A percentile compares a stretch with the other conserved stretches of the same genome.
Evolutionary conservation across 192 early-diverging fungal species (phyloP).

Genomic region (Helicostylum pulchrum): DNA sequence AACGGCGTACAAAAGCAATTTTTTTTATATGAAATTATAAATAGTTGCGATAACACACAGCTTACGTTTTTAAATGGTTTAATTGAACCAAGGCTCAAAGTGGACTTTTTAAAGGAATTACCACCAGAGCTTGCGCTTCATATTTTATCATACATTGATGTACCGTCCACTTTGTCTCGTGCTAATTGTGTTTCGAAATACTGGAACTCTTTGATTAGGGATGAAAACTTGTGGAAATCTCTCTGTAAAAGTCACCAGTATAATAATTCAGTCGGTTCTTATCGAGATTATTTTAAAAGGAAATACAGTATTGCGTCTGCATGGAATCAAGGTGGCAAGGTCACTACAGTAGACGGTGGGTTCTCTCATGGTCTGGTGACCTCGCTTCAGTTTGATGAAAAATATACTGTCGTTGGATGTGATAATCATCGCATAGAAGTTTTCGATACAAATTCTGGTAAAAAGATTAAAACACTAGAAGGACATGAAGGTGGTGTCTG

Average conservation of each 20-base stretch:
- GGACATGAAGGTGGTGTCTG: slow-evolving; percentile 96
- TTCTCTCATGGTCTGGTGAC: slow-evolving; percentile 71
- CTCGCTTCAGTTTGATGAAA: slow-evolving; percentile 90
- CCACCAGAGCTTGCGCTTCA: slow-evolving; percentile 76
- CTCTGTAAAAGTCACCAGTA: slow-evolving; percentile 37
- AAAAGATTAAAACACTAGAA: slow-evolving; percentile 63
- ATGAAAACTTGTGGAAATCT: slow-evolving; percentile 43
- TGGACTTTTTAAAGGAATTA: slow-evolving; percentile 84
- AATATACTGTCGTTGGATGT: slow-evolving; percentile 89
- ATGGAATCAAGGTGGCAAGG: slow-evolving; percentile 48
- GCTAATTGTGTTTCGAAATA: slow-evolving; percentile 65
- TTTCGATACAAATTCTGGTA: slow-evolving; percentile 80
- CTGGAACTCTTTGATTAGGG: slow-evolving; percentile 48
- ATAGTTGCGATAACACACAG: slow-evolving; percentile 45
- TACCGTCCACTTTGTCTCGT: slow-evolving; percentile 69
- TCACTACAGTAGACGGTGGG: slow-evolving; percentile 20
- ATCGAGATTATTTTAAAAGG: slow-evolving; percentile 55
- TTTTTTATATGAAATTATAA: slow-evolving; percentile 45
- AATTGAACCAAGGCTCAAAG: slow-evolving; percentile 66
- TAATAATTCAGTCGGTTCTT: slow-evolving; percentile 29
- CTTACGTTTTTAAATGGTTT: slow-evolving; percentile 45
- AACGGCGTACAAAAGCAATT: slow-evolving; percentile 30
- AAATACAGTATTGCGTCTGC: slow-evolving; percentile 47
- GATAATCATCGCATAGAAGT: slow-evolving; percentile 93
- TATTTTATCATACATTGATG: slow-evolving; percentile 82